Percentiles rank a stretch among this genome's conserved stretches.
These are phyloP conservation scores for Globisporangium barbulae DNA, from an alignment of 352 stramenopile genomes.

Conservation along the genomic window DNA sequence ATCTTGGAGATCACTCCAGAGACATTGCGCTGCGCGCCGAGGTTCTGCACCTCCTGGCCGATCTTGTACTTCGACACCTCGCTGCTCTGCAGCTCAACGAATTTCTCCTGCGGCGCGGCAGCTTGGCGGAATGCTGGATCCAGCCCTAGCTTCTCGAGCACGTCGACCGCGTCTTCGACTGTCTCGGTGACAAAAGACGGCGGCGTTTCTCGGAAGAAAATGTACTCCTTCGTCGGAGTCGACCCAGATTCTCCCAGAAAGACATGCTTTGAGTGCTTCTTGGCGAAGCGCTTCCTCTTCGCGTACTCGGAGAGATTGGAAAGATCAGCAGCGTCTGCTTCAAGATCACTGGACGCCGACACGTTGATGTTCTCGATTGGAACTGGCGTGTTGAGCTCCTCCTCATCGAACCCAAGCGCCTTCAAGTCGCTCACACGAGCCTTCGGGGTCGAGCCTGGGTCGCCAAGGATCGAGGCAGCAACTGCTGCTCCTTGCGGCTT, in stretches of 20 bases:
- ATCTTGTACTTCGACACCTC: constrained; percentile 78
- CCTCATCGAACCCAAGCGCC: constrained; percentile 48
- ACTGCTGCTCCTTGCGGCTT: constrained; percentile 25
- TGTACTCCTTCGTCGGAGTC: constrained; percentile 78
- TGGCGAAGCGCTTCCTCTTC: constrained; percentile 39
- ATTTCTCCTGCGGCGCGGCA: constrained; percentile 33
- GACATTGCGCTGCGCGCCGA: constrained; percentile 52
- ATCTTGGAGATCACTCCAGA: constrained; percentile 64
- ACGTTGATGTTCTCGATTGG: constrained; percentile 11
- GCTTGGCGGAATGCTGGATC: constrained; percentile 41
- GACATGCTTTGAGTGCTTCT: constrained; percentile 52
- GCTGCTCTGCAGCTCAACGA: constrained; percentile 76
- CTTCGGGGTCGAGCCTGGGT: constrained; percentile 61
- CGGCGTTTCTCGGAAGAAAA: constrained; percentile 83
- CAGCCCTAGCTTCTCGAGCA: constrained; percentile 46
- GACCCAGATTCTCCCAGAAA: constrained; percentile 45
- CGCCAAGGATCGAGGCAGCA: constrained; percentile 33
- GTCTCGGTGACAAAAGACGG: constrained; percentile 77
- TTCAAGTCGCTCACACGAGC: constrained; percentile 43
- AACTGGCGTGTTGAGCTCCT: constrained; percentile 25
- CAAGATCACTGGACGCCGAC: not conserved
- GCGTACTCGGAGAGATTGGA: constrained; percentile 49
- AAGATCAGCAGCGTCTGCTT: constrained; percentile 10
- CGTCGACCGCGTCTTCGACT: constrained; percentile 52
- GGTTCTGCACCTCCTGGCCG: constrained; percentile 46